A percentile compares a stretch with the other conserved stretches of the same genome.
Evolutionary conservation across 805 yeast species (phyloP).

Genomic region (Yarrowia phangngaensis): DNA sequence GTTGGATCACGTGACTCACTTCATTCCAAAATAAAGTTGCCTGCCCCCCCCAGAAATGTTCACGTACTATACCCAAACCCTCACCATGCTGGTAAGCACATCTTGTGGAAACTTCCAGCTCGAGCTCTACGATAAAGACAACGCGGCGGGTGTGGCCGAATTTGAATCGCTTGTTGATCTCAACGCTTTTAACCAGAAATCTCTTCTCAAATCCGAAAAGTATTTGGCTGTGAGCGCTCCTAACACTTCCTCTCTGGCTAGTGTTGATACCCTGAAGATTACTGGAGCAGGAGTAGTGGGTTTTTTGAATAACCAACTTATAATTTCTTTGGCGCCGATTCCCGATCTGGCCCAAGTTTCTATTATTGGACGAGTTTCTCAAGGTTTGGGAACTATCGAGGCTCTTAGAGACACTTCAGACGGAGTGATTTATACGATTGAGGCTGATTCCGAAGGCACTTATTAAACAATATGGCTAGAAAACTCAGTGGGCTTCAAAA

Average conservation of each 20-base stretch:
- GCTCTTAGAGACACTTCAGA: conserved; percentile 17
- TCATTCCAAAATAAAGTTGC: not conserved
- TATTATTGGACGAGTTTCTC: conserved; percentile 13
- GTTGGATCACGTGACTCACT: too few species aligned
- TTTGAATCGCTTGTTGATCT: conserved; percentile 24
- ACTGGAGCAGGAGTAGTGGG: conserved; percentile 24
- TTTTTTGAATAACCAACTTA: conserved; percentile 3
- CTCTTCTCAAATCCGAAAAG: conserved; percentile 8
- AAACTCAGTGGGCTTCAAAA: conserved; percentile 42
- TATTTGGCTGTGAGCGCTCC: conserved; percentile 1
- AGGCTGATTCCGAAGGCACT: conserved; percentile 7
- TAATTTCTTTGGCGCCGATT: conserved; percentile 17
- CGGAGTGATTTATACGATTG: conserved; percentile 7
- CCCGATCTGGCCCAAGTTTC: conserved; percentile 10
- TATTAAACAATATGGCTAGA: conserved; percentile 22
- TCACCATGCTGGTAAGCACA: conserved; percentile 21
- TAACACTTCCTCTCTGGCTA: not conserved
- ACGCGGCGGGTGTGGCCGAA: conserved; percentile 18
- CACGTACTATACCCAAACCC: conserved; percentile 10
- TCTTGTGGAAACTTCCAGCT: conserved; percentile 24
- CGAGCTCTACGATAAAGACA: conserved; percentile 24
- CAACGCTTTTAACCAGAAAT: not conserved
- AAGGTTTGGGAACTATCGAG: conserved; percentile 9
- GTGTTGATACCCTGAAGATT: conserved; percentile 14
- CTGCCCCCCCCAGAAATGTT: conserved; percentile 2